A percentile compares a stretch with the other conserved stretches of the same genome.
phyloP scores from a whole-genome alignment of 2,329 filamentous ascomycete species.

The Capronia coronata region DNA sequence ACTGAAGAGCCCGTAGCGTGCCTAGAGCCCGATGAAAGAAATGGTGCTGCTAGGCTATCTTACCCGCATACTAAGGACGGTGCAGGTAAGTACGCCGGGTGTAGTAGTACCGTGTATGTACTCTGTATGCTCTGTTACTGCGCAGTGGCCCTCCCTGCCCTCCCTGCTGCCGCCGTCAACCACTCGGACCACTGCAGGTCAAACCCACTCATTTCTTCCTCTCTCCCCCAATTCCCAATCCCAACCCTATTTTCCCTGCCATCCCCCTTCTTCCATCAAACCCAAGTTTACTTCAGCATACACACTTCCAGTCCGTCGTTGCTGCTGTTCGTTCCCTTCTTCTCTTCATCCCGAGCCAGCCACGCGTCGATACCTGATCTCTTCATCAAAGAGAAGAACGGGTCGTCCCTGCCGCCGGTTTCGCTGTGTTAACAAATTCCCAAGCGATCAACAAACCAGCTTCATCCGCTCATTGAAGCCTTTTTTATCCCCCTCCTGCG shows the following conservation, averaged over 20 bases:
- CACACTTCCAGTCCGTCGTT: constrained; percentile 28
- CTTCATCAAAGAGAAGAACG: constrained; percentile 14
- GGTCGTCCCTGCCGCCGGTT: constrained; percentile 24
- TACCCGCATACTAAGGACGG: no score
- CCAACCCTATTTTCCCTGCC: constrained; percentile 23
- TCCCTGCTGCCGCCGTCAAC: not conserved
- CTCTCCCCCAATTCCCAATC: not conserved
- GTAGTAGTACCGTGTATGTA: no score
- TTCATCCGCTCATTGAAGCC: constrained; percentile 27
- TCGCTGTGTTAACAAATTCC: constrained; percentile 16
- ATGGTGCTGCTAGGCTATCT: no score
- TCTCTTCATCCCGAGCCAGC: constrained; percentile 30
- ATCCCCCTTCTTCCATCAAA: constrained; percentile 33
- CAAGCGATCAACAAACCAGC: constrained; percentile 20
- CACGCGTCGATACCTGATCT: constrained; percentile 22
- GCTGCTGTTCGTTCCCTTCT: constrained; percentile 33
- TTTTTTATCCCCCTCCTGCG: constrained; percentile 19
- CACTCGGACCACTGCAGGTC: constrained; percentile 1
- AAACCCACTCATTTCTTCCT: constrained; percentile 2
- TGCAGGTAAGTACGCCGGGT: no score
- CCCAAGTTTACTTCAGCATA: constrained; percentile 22
- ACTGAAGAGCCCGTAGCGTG: no score
- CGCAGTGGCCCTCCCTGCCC: constrained; percentile 3
- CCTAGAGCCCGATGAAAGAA: no score
- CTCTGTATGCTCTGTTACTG: not conserved